Percentiles rank a stretch among this genome's conserved stretches.
Conservation (phyloP, 306 rosid genomes). For the Crataegus laevigata region DNA sequence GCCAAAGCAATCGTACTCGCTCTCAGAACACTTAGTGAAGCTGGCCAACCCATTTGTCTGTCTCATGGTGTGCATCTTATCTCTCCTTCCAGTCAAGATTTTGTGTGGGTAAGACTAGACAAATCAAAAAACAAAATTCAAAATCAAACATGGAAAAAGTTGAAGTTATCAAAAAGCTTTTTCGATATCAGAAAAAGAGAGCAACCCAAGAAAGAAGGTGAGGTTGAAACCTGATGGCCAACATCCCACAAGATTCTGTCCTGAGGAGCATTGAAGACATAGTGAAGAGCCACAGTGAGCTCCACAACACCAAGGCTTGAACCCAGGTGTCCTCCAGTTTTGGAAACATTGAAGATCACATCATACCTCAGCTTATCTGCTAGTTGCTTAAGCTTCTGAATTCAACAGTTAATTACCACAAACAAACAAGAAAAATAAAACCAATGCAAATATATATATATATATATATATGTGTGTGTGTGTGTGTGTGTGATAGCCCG, state of each 20-base stretch:
- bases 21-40: constrained; percentile 86
- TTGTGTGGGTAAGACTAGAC: constrained; percentile 89
- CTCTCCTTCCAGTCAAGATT: constrained; percentile 89
- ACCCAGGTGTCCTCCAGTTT: constrained; percentile 96
- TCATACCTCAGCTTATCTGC: constrained; percentile 89
- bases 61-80: constrained; percentile 79
- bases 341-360: constrained; percentile 88
- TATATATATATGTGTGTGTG: too few species aligned
- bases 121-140: constrained; percentile 15
- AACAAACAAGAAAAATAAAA: neutral
- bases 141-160: neutral
- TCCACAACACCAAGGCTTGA: constrained; percentile 96
- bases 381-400: constrained; percentile 84
- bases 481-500: too few species aligned
- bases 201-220: constrained; percentile 11
- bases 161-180: neutral
- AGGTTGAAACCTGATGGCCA: constrained; percentile 79
- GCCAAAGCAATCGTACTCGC: constrained; percentile 89
- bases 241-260: constrained; percentile 95
- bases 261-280: constrained; percentile 80
- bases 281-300: constrained; percentile 95
- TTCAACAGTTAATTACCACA: constrained; percentile 1
- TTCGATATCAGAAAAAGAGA: neutral
- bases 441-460: neutral
- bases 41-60: constrained; percentile 90